Conservation (phyloP, 148 eudicot genomes). For the Arbutus unedo region DNA sequence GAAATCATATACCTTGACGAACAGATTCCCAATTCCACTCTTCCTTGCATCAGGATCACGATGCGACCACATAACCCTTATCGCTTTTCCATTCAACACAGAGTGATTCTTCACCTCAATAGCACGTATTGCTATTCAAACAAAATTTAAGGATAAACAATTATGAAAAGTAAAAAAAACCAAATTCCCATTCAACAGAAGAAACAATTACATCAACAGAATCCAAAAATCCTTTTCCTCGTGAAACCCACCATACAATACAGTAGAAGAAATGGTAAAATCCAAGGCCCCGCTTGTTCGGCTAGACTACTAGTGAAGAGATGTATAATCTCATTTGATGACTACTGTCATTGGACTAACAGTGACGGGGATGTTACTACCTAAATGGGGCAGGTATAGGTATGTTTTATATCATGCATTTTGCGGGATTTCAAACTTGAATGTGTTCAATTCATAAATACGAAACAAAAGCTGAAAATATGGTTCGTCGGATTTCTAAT, state of each 20-base stretch:
- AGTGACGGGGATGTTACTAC: background rate
- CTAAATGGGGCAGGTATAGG: background rate
- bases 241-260: background rate
- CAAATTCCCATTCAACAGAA: background rate
- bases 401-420: background rate
- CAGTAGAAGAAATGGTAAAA: background rate
- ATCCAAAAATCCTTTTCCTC: background rate
- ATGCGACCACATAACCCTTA: constrained; percentile 70
- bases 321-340: background rate
- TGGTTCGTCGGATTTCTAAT: background rate
- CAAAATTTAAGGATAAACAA: background rate
- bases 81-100: constrained; percentile 41
- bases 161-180: background rate
- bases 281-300: background rate
- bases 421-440: background rate
- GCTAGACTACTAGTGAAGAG: background rate
- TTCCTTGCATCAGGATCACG: constrained; percentile 69
- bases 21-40: constrained; percentile 71
- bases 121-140: constrained; percentile 50
- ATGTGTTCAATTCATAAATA: too few species aligned
- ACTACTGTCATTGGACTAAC: background rate
- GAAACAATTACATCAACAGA: background rate
- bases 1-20: constrained; percentile 57
- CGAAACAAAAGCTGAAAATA: background rate
- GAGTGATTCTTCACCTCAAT: constrained; percentile 67